phyloP scores from a whole-genome alignment of 2,329 filamentous ascomycete species.

The Neofusicoccum ribis region DNA sequence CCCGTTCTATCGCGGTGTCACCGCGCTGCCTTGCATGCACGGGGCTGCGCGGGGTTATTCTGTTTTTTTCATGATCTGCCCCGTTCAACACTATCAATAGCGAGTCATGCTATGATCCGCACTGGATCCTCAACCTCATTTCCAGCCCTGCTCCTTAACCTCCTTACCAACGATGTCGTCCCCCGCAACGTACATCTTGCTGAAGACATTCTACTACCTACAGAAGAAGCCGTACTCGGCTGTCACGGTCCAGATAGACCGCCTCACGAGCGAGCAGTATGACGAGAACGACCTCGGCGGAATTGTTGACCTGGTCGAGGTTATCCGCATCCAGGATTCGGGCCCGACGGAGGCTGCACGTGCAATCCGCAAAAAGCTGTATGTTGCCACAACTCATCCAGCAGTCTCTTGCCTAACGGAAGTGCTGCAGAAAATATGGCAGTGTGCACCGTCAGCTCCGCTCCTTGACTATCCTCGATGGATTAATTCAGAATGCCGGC shows the following conservation, averaged over 20 bases:
- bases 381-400: constrained; percentile 30
- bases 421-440: constrained; percentile 73
- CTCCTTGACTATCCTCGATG: constrained; percentile 85
- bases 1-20: not conserved
- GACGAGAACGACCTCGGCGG: constrained; percentile 90
- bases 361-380: constrained; percentile 93
- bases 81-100: constrained; percentile 16
- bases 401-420: not conserved
- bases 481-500: constrained; percentile 91
- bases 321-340: constrained; percentile 82
- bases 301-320: constrained; percentile 91
- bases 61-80: not conserved
- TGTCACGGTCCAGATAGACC: constrained; percentile 88
- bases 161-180: constrained; percentile 16
- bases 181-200: constrained; percentile 16
- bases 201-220: constrained; percentile 16
- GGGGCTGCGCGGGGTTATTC: not conserved
- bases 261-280: constrained; percentile 83
- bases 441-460: constrained; percentile 89
- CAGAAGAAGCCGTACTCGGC: constrained; percentile 86
- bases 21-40: not conserved
- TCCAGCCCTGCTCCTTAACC: constrained; percentile 15
- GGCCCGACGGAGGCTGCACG: constrained; percentile 88
- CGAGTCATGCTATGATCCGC: constrained; percentile 17
- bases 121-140: constrained; percentile 13